Evolutionary conservation across 768 basidiomycete genomes (phyloP), one percentile per base, ranked within the genome.

Genomic region (Podaxis rugospora): DNA sequence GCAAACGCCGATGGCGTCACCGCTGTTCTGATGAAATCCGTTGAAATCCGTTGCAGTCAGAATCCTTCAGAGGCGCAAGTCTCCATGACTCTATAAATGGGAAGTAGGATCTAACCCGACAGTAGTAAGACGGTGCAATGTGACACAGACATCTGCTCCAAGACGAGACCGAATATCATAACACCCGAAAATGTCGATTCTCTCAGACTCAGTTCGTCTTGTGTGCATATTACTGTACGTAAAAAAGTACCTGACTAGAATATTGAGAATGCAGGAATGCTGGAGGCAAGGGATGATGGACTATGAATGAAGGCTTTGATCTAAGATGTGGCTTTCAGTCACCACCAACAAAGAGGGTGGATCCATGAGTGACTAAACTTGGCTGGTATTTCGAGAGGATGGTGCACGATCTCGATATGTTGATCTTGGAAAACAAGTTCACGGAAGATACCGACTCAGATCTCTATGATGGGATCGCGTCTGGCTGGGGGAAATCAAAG

Each of bases 401-500:
- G 27, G 5, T 25, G 25, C 11, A 59, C 25, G 21, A 59, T 59
- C 57, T 51, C 44, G 50, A 42, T 59, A 35, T 44, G 23, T 60
- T 53, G 36, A 54, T 54, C 52, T 50, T 37, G 49, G 52, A 54
- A 49, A 54, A 54, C 42, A 46, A 23, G n/a, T 44, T 16, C 28
- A 6, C 52, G 59, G 59, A 25, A 61, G 59, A 61, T 61, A 61
- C 59, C 59, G 59, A 55, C 14, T 36, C 18, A 55, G 58, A 61
- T 54, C 57, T 54, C 21, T 35, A 13, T 54, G 52, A 54, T 61
- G 62, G 49, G 59, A 66, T 66, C 63, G 64, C 55, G 61, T 60
- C 47, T 37, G 56, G 59, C 37, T 59, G 65, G 65, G 67, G 65
- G 56, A 54, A 63, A 66, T 66, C 72, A 74, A 69, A 70, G 80